These are phyloP conservation scores for Sugiyamaella japonica DNA, from an alignment of 1,139 yeast species.

Conservation along the genomic window DNA sequence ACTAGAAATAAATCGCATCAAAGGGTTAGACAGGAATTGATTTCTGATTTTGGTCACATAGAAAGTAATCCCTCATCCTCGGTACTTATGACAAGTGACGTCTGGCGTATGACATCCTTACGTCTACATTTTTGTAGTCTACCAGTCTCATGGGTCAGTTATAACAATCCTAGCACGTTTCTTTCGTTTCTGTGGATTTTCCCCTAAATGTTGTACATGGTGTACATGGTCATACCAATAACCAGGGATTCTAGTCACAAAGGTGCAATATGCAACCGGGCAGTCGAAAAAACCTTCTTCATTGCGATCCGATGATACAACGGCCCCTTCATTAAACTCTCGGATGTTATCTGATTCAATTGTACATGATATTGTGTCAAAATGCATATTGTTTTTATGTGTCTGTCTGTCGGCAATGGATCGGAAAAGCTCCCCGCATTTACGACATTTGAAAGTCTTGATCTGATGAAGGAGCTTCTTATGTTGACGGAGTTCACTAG, in stretches of 20 bases:
- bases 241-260: constrained; percentile 34
- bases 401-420: constrained; percentile 36
- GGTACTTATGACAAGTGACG: too few relatives aligned
- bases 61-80: too few relatives aligned
- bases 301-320: constrained; percentile 29
- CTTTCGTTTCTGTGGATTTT: constrained; percentile 34
- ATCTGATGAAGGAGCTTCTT: constrained; percentile 30
- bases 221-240: constrained; percentile 37
- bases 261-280: constrained; percentile 33
- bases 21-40: too few relatives aligned
- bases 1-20: too few relatives aligned
- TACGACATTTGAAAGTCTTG: constrained; percentile 34
- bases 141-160: background rate
- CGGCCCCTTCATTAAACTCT: constrained; percentile 28
- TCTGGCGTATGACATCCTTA: too few relatives aligned
- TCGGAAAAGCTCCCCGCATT: constrained; percentile 34
- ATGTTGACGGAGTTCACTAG: constrained; percentile 33
- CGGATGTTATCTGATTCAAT: constrained; percentile 29
- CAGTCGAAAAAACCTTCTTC: constrained; percentile 32
- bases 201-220: constrained; percentile 33
- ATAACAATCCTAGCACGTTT: constrained; percentile 14
- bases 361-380: constrained; percentile 28
- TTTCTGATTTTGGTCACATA: too few relatives aligned
- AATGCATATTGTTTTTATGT: constrained; percentile 36
- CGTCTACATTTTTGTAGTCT: background rate